phyloP scores from a whole-genome alignment of 2,329 filamentous ascomycete genomes.

The Cordyceps javanica region DNA sequence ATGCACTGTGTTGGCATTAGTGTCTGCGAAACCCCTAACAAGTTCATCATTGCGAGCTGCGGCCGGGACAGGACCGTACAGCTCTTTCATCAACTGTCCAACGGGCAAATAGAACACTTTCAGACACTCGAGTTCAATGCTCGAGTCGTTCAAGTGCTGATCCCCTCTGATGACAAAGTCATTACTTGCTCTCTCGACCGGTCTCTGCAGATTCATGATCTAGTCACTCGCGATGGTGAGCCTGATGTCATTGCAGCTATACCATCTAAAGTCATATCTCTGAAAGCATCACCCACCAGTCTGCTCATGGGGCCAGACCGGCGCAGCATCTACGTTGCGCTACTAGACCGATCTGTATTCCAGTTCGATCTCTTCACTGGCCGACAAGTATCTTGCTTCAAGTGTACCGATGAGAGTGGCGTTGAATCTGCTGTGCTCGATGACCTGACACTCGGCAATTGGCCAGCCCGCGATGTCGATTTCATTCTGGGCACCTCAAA shows the following conservation, averaged over 20 bases:
- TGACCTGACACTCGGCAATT: slow-evolving; percentile 61
- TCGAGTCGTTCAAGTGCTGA: slow-evolving; percentile 67
- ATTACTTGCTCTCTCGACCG: slow-evolving; percentile 86
- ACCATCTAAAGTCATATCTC: slow-evolving; percentile 66
- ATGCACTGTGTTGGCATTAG: slow-evolving; percentile 79
- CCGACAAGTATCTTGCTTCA: slow-evolving; percentile 66
- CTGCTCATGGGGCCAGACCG: slow-evolving; percentile 65
- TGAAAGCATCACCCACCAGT: slow-evolving; percentile 82
- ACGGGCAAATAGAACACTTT: slow-evolving; percentile 63
- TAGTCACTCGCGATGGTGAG: slow-evolving; percentile 62
- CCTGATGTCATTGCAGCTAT: slow-evolving; percentile 67
- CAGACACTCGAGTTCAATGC: slow-evolving; percentile 93
- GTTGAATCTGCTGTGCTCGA: slow-evolving; percentile 79
- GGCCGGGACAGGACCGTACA: slow-evolving; percentile 90
- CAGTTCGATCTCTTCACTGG: slow-evolving; percentile 62
- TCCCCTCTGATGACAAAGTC: slow-evolving; percentile 68
- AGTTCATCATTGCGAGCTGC: slow-evolving; percentile 69
- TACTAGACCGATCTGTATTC: slow-evolving; percentile 54
- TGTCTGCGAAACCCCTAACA: slow-evolving; percentile 56
- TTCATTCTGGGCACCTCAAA: slow-evolving; percentile 84
- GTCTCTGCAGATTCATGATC: slow-evolving; percentile 75
- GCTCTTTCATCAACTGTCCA: slow-evolving; percentile 61
- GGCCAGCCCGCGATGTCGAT: slow-evolving; percentile 47
- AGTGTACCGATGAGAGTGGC: slow-evolving; percentile 73
- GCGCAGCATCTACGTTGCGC: slow-evolving; percentile 51